phyloP scores from a whole-genome alignment of 345 rosid genomes.

The Salix udensis region DNA sequence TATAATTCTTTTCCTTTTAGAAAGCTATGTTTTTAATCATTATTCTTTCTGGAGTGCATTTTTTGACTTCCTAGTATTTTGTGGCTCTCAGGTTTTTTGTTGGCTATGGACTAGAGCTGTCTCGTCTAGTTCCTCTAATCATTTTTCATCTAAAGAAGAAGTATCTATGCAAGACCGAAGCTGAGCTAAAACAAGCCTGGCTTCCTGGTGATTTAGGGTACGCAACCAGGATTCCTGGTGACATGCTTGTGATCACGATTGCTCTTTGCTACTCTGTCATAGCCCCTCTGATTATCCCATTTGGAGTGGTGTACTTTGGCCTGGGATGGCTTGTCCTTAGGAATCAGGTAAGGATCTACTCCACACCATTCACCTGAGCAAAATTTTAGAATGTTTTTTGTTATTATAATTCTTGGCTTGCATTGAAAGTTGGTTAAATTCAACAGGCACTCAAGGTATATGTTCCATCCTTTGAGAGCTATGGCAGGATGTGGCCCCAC shows the following conservation, averaged over 20 bases:
- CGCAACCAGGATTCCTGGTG: constrained; percentile 68
- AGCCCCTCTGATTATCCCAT: constrained; percentile 77
- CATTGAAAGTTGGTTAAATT: not conserved
- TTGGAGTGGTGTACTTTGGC: constrained; percentile 66
- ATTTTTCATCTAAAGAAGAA: constrained; percentile 79
- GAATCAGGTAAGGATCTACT: constrained; percentile 53
- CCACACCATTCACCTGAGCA: no score
- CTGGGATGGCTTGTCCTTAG: constrained; percentile 85
- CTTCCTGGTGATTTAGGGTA: constrained; percentile 66
- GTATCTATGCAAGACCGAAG: constrained; percentile 86
- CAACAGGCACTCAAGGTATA: constrained; percentile 78
- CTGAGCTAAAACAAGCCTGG: constrained; percentile 81
- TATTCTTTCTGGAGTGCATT: not conserved
- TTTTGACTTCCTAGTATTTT: not conserved
- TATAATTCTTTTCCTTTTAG: not conserved
- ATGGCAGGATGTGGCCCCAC: constrained; percentile 98
- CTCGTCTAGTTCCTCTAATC: constrained; percentile 71
- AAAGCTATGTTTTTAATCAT: not conserved
- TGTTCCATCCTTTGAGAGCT: constrained; percentile 78
- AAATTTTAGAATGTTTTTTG: not conserved
- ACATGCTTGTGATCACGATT: constrained; percentile 68
- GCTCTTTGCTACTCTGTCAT: constrained; percentile 76
- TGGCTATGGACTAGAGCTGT: constrained; percentile 85
- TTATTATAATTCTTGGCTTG: no score
- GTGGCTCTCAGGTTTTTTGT: constrained; percentile 60